These are phyloP conservation scores for Petunia hybrid DNA, from an alignment of 305 asterid genomes.

Conservation along the genomic window DNA sequence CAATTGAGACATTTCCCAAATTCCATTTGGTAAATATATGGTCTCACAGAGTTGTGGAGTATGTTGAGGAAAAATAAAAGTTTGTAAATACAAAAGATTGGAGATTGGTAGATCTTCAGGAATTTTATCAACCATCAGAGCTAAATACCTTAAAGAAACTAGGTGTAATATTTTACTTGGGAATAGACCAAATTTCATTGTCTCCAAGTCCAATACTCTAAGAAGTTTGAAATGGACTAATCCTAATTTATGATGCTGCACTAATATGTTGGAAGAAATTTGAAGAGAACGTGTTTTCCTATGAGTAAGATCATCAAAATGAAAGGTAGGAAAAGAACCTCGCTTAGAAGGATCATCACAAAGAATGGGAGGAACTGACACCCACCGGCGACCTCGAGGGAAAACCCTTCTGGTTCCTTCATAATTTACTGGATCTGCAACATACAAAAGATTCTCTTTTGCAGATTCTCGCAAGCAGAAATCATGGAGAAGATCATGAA, in stretches of 20 bases:
- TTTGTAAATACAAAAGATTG: neutral
- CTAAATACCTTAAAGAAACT: neutral
- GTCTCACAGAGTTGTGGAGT: neutral
- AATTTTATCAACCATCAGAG: neutral
- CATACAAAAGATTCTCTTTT: neutral
- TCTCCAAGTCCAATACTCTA: neutral
- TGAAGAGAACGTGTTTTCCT: neutral
- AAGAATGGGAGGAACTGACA: neutral
- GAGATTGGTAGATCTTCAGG: neutral
- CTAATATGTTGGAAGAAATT: neutral
- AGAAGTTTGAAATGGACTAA: neutral
- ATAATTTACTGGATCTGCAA: no score
- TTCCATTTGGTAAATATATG: neutral
- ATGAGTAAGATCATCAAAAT: neutral
- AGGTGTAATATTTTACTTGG: neutral
- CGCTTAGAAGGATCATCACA: neutral
- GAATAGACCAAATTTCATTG: fast-evolving
- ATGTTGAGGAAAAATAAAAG: neutral
- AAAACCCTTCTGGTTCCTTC: neutral
- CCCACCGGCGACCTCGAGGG: neutral
- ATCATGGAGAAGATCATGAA: slow-evolving; percentile 40
- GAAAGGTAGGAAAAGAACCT: neutral
- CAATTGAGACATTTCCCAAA: slow-evolving; percentile 2
- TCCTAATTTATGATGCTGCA: fast-evolving
- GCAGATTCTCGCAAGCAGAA: slow-evolving; percentile 26